These are phyloP conservation scores for Pseudocercospora eumusae DNA, from an alignment of 2,329 filamentous ascomycete species.

Conservation along the genomic window DNA sequence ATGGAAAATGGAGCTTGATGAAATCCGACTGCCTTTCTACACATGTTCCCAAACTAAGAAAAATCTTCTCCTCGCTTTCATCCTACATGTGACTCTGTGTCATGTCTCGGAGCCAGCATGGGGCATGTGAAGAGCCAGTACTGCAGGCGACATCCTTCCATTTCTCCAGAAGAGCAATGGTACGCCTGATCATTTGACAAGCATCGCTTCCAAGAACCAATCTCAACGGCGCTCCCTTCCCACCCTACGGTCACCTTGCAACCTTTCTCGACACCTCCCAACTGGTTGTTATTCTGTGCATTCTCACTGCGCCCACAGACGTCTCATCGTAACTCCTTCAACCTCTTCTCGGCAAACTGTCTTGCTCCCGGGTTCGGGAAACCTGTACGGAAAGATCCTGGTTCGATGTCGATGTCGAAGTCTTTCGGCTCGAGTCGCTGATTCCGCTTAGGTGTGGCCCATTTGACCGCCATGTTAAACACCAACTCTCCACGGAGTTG, in stretches of 20 bases:
- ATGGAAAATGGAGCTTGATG: not conserved
- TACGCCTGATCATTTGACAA: slow-evolving; percentile 41
- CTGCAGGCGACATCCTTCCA: slow-evolving; percentile 50
- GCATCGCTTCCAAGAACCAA: slow-evolving; percentile 58
- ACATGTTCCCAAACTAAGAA: not conserved
- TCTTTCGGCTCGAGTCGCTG: slow-evolving; percentile 50
- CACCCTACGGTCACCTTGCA: slow-evolving; percentile 53
- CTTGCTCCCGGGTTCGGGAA: slow-evolving; percentile 45
- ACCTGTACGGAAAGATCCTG: slow-evolving; percentile 56
- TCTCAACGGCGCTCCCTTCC: slow-evolving; percentile 55
- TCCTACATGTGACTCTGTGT: not conserved
- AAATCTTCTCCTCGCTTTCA: not conserved
- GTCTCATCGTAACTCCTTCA: slow-evolving; percentile 42
- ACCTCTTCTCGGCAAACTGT: slow-evolving; percentile 18
- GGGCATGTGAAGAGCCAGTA: slow-evolving; percentile 9
- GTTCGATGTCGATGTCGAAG: slow-evolving; percentile 50
- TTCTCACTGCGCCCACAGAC: slow-evolving; percentile 40
- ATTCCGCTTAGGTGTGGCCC: slow-evolving; percentile 50
- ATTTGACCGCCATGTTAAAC: slow-evolving; percentile 51
- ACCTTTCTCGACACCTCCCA: slow-evolving; percentile 59
- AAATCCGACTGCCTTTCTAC: not conserved
- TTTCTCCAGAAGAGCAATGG: slow-evolving; percentile 50
- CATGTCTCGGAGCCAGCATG: not conserved
- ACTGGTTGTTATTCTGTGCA: slow-evolving; percentile 52
- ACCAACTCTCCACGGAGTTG: slow-evolving; percentile 52